A percentile compares a stretch with the other conserved stretches of the same genome.
These are phyloP conservation scores for Aspergillus sparsus DNA, from an alignment of 495 filamentous ascomycete genomes.

Conservation along the genomic window DNA sequence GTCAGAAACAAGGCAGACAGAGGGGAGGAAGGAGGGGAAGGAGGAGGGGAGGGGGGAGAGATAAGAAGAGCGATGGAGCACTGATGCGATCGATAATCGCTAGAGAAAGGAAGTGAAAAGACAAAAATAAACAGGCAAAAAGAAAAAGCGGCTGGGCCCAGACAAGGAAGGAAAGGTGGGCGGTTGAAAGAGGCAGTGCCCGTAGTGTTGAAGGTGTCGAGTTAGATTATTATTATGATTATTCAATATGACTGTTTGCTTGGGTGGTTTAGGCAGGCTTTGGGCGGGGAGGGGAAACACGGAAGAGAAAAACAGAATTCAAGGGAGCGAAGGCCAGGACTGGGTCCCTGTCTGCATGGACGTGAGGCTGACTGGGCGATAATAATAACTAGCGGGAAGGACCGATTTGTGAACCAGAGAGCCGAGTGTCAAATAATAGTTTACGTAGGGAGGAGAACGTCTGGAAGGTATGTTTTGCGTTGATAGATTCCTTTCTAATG, in stretches of 20 bases:
- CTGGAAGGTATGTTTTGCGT: no score
- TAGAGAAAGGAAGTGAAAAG: constrained; percentile 9
- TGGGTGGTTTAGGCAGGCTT: constrained; percentile 4
- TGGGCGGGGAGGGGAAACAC: constrained; percentile 10
- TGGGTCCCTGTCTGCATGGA: neutral
- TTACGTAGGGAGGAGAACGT: no score
- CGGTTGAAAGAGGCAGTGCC: constrained; percentile 13
- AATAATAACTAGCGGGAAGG: neutral
- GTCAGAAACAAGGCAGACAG: constrained; percentile 20
- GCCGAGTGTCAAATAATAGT: no score
- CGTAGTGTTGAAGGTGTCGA: neutral
- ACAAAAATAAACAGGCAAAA: neutral
- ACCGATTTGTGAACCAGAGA: neutral
- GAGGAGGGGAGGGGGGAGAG: constrained; percentile 20
- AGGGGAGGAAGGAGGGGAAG: constrained; percentile 12
- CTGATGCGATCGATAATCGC: constrained; percentile 8
- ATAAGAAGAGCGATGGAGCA: constrained; percentile 20
- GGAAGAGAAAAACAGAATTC: constrained; percentile 6
- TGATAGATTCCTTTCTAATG: neutral
- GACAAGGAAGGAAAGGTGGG: constrained; percentile 12
- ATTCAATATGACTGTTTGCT: neutral
- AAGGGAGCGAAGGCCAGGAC: constrained; percentile 12
- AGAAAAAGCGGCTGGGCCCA: neutral
- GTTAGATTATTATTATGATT: neutral
- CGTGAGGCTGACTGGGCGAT: constrained; percentile 14